These are phyloP conservation scores for Ustilago trichophora DNA, from an alignment of 1,284 basidiomycete genomes.

Conservation along the genomic window DNA sequence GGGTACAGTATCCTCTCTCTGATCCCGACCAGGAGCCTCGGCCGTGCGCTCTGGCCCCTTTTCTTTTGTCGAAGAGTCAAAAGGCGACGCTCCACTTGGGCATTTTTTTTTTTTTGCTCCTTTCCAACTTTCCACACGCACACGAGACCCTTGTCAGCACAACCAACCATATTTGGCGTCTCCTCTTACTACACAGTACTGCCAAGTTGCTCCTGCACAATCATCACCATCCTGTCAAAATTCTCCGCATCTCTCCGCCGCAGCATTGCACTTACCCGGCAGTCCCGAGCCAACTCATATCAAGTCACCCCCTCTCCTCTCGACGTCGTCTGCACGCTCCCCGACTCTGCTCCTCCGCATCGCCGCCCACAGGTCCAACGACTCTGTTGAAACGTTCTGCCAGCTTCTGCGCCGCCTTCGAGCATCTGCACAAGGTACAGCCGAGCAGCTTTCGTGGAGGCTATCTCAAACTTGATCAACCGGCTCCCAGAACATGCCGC, in stretches of 20 bases:
- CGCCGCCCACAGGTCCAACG: neutral
- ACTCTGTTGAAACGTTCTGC: neutral
- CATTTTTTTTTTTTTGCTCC: conserved; percentile 8
- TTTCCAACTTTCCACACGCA: conserved; percentile 20
- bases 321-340: neutral
- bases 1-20: too few species aligned
- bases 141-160: neutral
- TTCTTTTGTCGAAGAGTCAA: neutral
- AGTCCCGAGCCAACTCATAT: neutral
- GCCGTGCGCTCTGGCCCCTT: too few species aligned
- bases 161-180: too few species aligned
- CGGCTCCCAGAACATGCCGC: conserved; percentile 33
- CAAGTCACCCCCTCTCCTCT: neutral
- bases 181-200: too few species aligned
- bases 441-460: conserved; percentile 31
- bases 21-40: too few species aligned
- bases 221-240: neutral
- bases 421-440: conserved; percentile 13
- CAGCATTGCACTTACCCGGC: conserved; percentile 2
- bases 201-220: neutral
- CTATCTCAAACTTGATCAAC: conserved; percentile 10
- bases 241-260: conserved; percentile 11
- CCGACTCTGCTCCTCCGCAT: neutral
- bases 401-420: conserved; percentile 4
- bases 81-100: conserved; percentile 18